Base-by-base conservation (phyloP, 805 yeast species). In the Blastobotrys robertii region DNA sequence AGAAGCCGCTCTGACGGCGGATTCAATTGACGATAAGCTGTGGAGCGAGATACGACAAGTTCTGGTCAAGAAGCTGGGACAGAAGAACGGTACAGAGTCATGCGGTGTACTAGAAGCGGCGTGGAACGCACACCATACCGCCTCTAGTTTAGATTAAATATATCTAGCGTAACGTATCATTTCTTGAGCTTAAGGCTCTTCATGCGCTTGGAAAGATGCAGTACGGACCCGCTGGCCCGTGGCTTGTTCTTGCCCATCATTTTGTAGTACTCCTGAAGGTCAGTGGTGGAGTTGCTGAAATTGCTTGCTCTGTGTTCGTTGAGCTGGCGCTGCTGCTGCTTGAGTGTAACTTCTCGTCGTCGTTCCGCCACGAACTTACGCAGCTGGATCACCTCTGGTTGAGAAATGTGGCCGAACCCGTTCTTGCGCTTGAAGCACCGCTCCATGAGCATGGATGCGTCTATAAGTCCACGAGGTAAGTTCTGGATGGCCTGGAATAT, bases 401-500 rank as follows among this genome's bases (percentile, higher is more conserved):
- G 95, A 1, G 88, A 77, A 15, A 85, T 62, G 48, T 79, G 79
- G 14, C 84, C 87, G 55, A 78, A 78, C 11, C 51, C 53, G 42
- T 50, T 50, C 15, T 44, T 39, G n/a, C 52, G 44, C 33, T 49
- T 49, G 45, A 51, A 52, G 38, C 56, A 53, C 3, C 34, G 34
- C 34, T 53, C 56, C 51, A 54, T 43, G 19, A 54, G 42, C 4
- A 12, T 33, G 10, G 45, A 30, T 11, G 54, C 48, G 35, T 54
- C 56, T 3, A 84, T 53, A 12, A 84, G 53, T 19, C 68, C 63
- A 51, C 80, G 81, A 3, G 98, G 98, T 29, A 73, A 76, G 47
- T 82, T 80, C 61, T 90, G 98, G 50, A 90, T 74, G 30, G 79
- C 70, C 63, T 88, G 97, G 57, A 90, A 92, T 13, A 86, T 63